These are phyloP conservation scores for Daldinia eschscholtzii DNA, from an alignment of 2,329 filamentous ascomycete genomes.

Conservation along the genomic window DNA sequence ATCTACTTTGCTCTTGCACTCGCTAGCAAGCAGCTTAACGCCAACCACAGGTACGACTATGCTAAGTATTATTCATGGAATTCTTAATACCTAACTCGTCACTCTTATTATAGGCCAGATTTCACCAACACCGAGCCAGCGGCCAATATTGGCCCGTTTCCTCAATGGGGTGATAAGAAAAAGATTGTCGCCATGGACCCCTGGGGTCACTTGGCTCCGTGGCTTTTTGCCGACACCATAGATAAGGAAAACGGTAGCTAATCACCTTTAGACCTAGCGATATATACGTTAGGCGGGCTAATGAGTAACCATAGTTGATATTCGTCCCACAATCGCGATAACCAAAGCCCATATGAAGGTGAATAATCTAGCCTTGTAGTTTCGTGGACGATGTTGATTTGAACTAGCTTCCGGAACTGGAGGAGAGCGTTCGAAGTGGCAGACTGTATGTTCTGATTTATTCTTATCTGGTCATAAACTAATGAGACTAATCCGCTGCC, in stretches of 20 bases:
- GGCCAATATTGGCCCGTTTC: constrained; percentile 88
- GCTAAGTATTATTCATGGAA: neutral
- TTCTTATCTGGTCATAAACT: constrained; percentile 12
- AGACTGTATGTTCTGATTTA: constrained; percentile 67
- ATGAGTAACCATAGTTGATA: constrained; percentile 69
- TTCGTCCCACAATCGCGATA: constrained; percentile 90
- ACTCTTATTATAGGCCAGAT: constrained; percentile 60
- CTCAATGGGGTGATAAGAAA: constrained; percentile 87
- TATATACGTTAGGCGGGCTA: constrained; percentile 13
- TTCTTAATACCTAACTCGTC: constrained; percentile 25
- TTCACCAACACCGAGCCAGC: constrained; percentile 90
- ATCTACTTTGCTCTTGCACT: constrained; percentile 96
- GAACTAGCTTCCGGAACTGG: constrained; percentile 83
- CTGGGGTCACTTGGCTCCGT: constrained; percentile 86
- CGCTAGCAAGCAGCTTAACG: constrained; percentile 87
- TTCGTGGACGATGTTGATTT: constrained; percentile 28
- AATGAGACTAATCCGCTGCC: constrained; percentile 27
- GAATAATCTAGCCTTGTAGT: constrained; percentile 6
- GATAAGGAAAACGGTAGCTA: constrained; percentile 75
- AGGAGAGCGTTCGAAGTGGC: constrained; percentile 85
- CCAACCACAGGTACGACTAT: constrained; percentile 75
- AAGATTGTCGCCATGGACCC: constrained; percentile 99
- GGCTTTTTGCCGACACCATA: constrained; percentile 84
- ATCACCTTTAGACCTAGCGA: neutral
- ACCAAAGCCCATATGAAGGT: constrained; percentile 93